Percentiles rank a stretch among this genome's conserved stretches.
Conservation (phyloP, 805 yeast genomes). For the Nematodospora valgi region DNA sequence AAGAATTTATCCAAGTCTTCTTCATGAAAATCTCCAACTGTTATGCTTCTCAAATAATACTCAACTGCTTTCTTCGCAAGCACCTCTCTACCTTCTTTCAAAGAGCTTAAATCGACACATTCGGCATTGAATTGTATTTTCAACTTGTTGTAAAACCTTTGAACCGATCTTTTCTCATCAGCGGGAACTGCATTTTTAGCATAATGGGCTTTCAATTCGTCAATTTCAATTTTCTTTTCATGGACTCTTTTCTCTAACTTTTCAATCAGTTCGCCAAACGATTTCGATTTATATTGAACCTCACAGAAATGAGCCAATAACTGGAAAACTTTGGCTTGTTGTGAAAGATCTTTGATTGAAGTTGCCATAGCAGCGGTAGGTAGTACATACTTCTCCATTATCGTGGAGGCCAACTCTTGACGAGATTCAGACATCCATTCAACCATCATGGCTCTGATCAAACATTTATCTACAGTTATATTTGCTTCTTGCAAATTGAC, state of each 20-base stretch:
- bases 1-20: constrained; percentile 71
- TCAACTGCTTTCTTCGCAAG: constrained; percentile 54
- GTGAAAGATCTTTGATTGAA: constrained; percentile 10
- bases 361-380: constrained; percentile 30
- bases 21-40: constrained; percentile 38
- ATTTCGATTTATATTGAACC: constrained; percentile 48
- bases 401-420: constrained; percentile 58
- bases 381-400: constrained; percentile 56
- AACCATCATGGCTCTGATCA: constrained; percentile 45
- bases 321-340: constrained; percentile 48
- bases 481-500: constrained; percentile 13
- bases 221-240: constrained; percentile 45
- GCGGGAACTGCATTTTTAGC: constrained; percentile 37
- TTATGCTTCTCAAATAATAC: constrained; percentile 57
- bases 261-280: constrained; percentile 41
- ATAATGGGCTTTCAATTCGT: constrained; percentile 44
- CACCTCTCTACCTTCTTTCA: constrained; percentile 33
- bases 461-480: constrained; percentile 17
- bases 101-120: constrained; percentile 37
- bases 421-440: constrained; percentile 73
- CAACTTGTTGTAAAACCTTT: constrained; percentile 48
- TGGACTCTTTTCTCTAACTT: constrained; percentile 38
- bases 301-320: constrained; percentile 74
- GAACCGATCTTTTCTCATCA: constrained; percentile 51
- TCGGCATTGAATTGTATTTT: constrained; percentile 50